Evolutionary conservation across 2,329 filamentous ascomycete genomes (phyloP).

Genomic region (Xylaria sp.): DNA sequence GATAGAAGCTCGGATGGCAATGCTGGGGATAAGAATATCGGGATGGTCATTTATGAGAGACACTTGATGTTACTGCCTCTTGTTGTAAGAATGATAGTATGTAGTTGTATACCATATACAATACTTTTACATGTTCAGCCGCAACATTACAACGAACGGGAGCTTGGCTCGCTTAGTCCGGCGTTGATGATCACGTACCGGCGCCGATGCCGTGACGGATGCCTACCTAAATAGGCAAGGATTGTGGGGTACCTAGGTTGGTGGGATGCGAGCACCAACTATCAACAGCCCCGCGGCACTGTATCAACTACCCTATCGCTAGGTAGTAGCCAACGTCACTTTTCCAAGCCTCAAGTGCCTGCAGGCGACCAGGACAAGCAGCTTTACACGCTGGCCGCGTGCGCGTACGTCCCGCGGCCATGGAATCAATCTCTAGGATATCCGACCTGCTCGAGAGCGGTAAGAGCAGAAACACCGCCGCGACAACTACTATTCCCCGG

Average conservation of each 20-base stretch:
- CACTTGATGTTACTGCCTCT: neutral
- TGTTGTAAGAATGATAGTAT: neutral
- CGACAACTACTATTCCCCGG: slow-evolving; percentile 26
- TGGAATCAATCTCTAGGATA: slow-evolving; percentile 97
- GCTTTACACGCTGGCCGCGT: slow-evolving; percentile 42
- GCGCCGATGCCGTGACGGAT: slow-evolving; percentile 19
- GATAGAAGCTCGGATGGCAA: slow-evolving; percentile 71
- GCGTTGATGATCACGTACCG: neutral
- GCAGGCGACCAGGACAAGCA: slow-evolving; percentile 39
- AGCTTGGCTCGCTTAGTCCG: neutral
- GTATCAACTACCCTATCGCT: too few relatives aligned
- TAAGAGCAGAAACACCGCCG: slow-evolving; percentile 55
- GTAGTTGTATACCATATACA: neutral
- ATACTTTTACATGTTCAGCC: neutral
- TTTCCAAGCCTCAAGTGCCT: neutral
- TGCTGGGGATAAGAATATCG: slow-evolving; percentile 61
- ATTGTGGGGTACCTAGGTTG: neutral
- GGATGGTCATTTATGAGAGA: slow-evolving; percentile 37
- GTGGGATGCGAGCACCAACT: slow-evolving; percentile 7
- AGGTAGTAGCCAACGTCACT: slow-evolving; percentile 34
- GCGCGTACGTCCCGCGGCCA: slow-evolving; percentile 52
- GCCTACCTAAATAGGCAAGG: too few relatives aligned
- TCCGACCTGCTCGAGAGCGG: slow-evolving; percentile 94
- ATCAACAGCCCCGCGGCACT: slow-evolving; percentile 17
- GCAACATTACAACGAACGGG: slow-evolving; percentile 2